These are phyloP conservation scores for Didymella lethalis DNA, from an alignment of 2,329 filamentous ascomycete genomes.

Conservation along the genomic window DNA sequence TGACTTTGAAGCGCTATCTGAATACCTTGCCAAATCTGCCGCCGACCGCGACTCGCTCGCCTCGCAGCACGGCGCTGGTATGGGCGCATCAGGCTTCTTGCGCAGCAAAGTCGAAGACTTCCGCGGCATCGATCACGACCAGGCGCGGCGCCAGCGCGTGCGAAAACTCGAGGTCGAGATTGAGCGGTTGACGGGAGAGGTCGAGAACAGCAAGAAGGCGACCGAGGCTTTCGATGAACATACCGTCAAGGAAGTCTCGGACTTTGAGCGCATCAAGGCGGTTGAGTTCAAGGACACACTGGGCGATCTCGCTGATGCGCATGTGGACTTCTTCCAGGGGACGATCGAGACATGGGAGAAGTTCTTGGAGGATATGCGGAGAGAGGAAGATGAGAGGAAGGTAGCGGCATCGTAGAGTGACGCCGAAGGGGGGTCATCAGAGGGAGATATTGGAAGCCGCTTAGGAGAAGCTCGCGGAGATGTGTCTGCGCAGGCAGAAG, in stretches of 20 bases:
- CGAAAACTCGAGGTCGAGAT: constrained; percentile 92
- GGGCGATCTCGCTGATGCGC: constrained; percentile 80
- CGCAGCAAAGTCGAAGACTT: constrained; percentile 96
- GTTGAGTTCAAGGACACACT: constrained; percentile 90
- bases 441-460: not conserved
- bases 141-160: constrained; percentile 82
- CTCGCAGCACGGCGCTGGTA: constrained; percentile 68
- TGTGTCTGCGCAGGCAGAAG: not conserved
- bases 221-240: constrained; percentile 96
- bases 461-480: not conserved
- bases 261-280: constrained; percentile 97
- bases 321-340: constrained; percentile 84
- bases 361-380: constrained; percentile 89
- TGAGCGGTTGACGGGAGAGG: constrained; percentile 84
- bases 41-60: constrained; percentile 82
- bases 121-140: constrained; percentile 94
- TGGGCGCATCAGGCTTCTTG: constrained; percentile 85
- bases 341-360: constrained; percentile 86
- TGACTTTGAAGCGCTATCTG: constrained; percentile 93
- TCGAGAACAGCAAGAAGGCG: constrained; percentile 84
- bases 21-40: constrained; percentile 92
- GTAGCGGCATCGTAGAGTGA: constrained; percentile 32
- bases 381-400: constrained; percentile 58
- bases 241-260: constrained; percentile 87
- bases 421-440: not conserved